These are phyloP conservation scores for Diaporthe citrichinensis DNA, from an alignment of 2,329 filamentous ascomycete genomes.

Conservation along the genomic window DNA sequence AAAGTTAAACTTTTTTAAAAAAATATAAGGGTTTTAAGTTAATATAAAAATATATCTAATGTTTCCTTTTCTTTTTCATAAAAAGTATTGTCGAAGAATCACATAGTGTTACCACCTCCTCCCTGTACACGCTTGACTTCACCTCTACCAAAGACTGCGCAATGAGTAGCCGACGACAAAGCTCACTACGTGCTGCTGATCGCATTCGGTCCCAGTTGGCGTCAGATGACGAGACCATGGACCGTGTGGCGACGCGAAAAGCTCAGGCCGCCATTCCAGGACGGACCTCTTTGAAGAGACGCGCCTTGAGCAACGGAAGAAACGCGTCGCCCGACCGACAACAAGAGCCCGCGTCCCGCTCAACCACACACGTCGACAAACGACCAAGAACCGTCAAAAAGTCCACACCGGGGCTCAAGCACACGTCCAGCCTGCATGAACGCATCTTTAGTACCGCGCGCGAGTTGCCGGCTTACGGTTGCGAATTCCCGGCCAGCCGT, in stretches of 20 bases:
- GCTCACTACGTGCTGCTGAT: constrained; percentile 33
- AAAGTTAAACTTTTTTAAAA: too few relatives aligned
- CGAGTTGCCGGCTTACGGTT: constrained; percentile 39
- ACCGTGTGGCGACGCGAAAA: not conserved
- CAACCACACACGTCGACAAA: constrained; percentile 1
- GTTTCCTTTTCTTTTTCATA: too few relatives aligned
- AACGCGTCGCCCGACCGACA: constrained; percentile 11
- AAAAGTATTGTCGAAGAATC: too few relatives aligned
- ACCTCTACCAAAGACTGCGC: not conserved
- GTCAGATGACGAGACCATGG: constrained; percentile 17
- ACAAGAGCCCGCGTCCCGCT: not conserved
- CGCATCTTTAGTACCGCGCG: constrained; percentile 44
- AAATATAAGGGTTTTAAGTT: too few relatives aligned
- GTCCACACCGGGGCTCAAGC: not conserved
- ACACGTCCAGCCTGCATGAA: constrained; percentile 40
- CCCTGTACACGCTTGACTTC: not conserved
- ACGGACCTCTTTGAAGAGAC: not conserved
- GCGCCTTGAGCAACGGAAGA: constrained; percentile 7
- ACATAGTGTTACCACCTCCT: too few relatives aligned
- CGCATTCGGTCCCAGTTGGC: constrained; percentile 32
- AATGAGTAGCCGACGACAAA: constrained; percentile 36
- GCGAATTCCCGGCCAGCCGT: constrained; percentile 42
- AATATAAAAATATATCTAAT: too few relatives aligned
- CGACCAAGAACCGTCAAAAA: constrained; percentile 2
- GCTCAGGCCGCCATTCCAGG: not conserved